Evolutionary conservation across 2,329 filamentous ascomycete species (phyloP).

Genomic region (Colletotrichum sojae): DNA sequence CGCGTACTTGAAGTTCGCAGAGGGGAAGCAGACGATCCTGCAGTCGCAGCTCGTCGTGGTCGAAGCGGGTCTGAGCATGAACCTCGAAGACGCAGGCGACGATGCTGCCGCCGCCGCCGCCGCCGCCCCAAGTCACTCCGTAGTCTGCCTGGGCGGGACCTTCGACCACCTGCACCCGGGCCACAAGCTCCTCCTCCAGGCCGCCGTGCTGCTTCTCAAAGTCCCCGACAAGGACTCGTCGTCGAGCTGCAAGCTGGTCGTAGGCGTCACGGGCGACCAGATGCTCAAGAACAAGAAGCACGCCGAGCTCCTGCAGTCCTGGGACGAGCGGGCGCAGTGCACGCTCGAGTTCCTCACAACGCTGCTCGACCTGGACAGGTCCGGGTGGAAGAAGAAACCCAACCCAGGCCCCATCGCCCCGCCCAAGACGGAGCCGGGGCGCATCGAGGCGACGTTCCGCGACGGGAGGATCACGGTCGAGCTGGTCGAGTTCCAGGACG

Average conservation of each 20-base stretch:
- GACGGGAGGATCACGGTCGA: slow-evolving; percentile 75
- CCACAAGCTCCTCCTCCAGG: slow-evolving; percentile 96
- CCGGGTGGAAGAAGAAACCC: slow-evolving; percentile 58
- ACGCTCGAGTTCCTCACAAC: slow-evolving; percentile 82
- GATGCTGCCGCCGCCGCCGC: not conserved
- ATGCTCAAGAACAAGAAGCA: slow-evolving; percentile 92
- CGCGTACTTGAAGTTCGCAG: slow-evolving; percentile 62
- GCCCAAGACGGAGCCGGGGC: slow-evolving; percentile 55
- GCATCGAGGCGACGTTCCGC: slow-evolving; percentile 67
- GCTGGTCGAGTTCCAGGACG: slow-evolving; percentile 88
- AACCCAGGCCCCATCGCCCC: not conserved
- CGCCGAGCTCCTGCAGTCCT: slow-evolving; percentile 83
- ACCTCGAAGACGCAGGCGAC: slow-evolving; percentile 44
- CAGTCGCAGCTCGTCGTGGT: slow-evolving; percentile 67
- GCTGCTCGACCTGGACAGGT: slow-evolving; percentile 62
- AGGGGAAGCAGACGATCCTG: slow-evolving; percentile 61
- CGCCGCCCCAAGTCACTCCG: slow-evolving; percentile 44
- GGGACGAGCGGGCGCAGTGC: slow-evolving; percentile 79
- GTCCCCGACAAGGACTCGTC: slow-evolving; percentile 57
- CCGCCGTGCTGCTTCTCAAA: slow-evolving; percentile 80
- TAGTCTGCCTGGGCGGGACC: slow-evolving; percentile 88
- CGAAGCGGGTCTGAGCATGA: slow-evolving; percentile 66
- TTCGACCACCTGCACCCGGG: slow-evolving; percentile 97
- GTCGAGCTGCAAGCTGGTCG: slow-evolving; percentile 72
- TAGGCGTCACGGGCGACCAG: slow-evolving; percentile 91